These are phyloP conservation scores for Ophidiomyces ophidiicola DNA, from an alignment of 2,329 filamentous ascomycete genomes.

Conservation along the genomic window DNA sequence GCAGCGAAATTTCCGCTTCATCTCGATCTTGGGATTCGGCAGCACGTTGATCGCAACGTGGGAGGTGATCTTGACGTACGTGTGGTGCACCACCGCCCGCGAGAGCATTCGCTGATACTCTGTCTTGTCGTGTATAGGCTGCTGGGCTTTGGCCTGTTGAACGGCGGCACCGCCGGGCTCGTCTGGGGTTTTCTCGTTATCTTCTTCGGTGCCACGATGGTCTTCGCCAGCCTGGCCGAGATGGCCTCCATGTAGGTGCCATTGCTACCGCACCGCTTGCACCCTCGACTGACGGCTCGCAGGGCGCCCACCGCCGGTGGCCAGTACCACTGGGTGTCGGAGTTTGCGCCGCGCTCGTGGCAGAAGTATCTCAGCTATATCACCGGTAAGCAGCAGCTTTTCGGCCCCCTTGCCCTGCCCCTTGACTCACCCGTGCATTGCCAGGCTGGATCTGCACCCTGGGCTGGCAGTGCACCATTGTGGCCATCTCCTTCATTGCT, in stretches of 20 bases:
- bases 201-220: constrained; percentile 23
- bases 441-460: constrained; percentile 25
- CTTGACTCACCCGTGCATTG: constrained; percentile 33
- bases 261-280: not conserved
- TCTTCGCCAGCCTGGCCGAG: constrained; percentile 32
- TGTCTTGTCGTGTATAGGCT: constrained; percentile 16
- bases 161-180: constrained; percentile 30
- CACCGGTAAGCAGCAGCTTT: constrained; percentile 31
- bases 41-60: constrained; percentile 35
- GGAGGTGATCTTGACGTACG: constrained; percentile 33
- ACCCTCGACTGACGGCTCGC: not conserved
- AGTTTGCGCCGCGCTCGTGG: constrained; percentile 32
- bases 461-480: constrained; percentile 22
- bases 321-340: constrained; percentile 33
- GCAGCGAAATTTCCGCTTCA: constrained; percentile 35
- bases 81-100: not conserved
- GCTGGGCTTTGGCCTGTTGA: constrained; percentile 23
- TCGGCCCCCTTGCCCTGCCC: constrained; percentile 31
- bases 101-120: not conserved
- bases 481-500: constrained; percentile 19
- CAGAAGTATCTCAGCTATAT: constrained; percentile 38
- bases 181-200: constrained; percentile 29
- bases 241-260: constrained; percentile 34
- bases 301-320: constrained; percentile 33
- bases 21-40: constrained; percentile 37